Base-by-base conservation (phyloP, 1,139 yeast genomes). In the Hansenula sp. region DNA sequence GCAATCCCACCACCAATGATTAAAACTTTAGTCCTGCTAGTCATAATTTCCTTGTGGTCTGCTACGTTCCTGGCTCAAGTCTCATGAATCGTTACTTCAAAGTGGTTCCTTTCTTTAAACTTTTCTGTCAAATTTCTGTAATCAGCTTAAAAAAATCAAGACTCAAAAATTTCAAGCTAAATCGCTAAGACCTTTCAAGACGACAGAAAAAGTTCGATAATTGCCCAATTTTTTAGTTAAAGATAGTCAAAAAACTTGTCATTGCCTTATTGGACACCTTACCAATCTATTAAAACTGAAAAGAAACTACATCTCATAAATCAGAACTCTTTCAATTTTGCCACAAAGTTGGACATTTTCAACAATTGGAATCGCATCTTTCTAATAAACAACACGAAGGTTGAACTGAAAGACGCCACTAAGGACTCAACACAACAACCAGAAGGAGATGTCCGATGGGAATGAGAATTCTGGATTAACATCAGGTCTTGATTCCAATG, bases 1-100 rank as follows among this genome's bases (percentile, higher is more conserved):
- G 96, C 66, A 8, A 86, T 78, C 0, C 97, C 96, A 10, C 88
- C 96, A 3, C 97, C 97, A 11, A 89, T 68, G 7, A 89, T 70
- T 1, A 76, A 60, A 8, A 72, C 79, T 28, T 45, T 47, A 18
- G 44, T 48, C 25, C 47, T 38, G 13, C 34, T 34, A 11, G 31
- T 8, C 38, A 35, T 35, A 3, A 7, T 31, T 15, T 4, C 15
- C 7, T 13, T n/a, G 16, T 12, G n/a, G n/a, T n/a, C n/a, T n/a
- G n/a, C n/a, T n/a, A n/a, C n/a, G n/a, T n/a, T n/a, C n/a, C n/a
- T n/a, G n/a, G n/a, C n/a, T n/a, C n/a, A n/a, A n/a, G n/a, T n/a
- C n/a, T n/a, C n/a, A n/a, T n/a, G n/a, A n/a, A n/a, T n/a, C n/a
- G n/a, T n/a, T n/a, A n/a, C n/a, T n/a, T n/a, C n/a, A n/a, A n/a